Conservation (phyloP, 2,329 filamentous ascomycete species). For the Cadophora luteo-olivacea region DNA sequence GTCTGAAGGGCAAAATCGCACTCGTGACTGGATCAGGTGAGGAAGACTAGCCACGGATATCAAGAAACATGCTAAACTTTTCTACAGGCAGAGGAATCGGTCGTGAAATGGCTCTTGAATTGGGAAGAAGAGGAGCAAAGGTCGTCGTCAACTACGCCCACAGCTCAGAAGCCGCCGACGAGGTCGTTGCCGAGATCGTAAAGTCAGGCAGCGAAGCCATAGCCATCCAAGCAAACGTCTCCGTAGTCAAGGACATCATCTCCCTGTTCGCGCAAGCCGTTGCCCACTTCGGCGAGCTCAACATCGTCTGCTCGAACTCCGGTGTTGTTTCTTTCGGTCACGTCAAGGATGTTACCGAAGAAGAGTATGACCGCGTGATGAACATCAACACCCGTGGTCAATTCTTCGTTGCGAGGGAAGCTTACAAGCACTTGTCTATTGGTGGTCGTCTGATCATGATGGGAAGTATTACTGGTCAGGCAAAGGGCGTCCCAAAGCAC, state of each 20-base stretch:
- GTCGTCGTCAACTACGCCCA: constrained; percentile 64
- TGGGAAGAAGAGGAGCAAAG: constrained; percentile 67
- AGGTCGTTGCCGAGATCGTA: constrained; percentile 69
- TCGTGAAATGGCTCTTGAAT: constrained; percentile 69
- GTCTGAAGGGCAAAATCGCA: constrained; percentile 41
- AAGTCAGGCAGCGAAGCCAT: constrained; percentile 57
- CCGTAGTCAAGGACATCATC: constrained; percentile 48
- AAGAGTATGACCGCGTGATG: constrained; percentile 56
- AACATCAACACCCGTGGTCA: constrained; percentile 70
- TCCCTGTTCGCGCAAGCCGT: constrained; percentile 39
- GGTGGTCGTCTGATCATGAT: constrained; percentile 79
- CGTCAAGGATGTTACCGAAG: constrained; percentile 41
- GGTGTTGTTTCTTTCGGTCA: constrained; percentile 59
- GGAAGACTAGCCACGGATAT: background rate
- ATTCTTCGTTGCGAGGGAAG: constrained; percentile 80
- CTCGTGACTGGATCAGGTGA: constrained; percentile 45
- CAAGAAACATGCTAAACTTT: constrained; percentile 1
- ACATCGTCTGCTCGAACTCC: constrained; percentile 45
- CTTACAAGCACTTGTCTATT: constrained; percentile 72
- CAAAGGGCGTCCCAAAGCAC: constrained; percentile 72
- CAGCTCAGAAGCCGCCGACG: constrained; percentile 66
- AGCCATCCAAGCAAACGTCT: constrained; percentile 65
- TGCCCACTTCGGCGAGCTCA: constrained; percentile 42
- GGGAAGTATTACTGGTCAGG: constrained; percentile 73
- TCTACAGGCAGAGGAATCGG: constrained; percentile 67